These are phyloP conservation scores for Thalia dealbata DNA, from an alignment of 176 grass and related monocot species.

Conservation along the genomic window DNA sequence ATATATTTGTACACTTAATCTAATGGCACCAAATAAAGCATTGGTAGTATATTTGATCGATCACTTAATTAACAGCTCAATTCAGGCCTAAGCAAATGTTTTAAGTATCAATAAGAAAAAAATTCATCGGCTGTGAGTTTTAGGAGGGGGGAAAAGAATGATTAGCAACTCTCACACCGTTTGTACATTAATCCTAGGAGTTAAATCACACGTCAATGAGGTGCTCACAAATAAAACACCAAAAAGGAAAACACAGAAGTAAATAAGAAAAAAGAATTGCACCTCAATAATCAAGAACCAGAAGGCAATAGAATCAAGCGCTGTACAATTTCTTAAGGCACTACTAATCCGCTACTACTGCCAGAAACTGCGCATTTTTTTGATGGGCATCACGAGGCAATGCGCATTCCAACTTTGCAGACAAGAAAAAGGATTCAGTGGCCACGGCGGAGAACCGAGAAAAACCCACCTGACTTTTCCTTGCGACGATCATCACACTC, in stretches of 20 bases:
- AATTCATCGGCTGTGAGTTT: neutral
- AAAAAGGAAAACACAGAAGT: neutral
- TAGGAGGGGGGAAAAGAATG: neutral
- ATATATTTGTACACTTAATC: too few species aligned
- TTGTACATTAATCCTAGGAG: neutral
- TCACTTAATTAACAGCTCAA: too few species aligned
- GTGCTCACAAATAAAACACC: neutral
- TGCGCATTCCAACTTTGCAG: neutral
- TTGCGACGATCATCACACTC: slow-evolving; percentile 48
- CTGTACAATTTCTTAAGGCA: neutral
- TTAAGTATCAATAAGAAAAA: neutral
- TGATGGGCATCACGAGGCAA: neutral
- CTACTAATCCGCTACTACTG: neutral
- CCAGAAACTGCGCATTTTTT: neutral
- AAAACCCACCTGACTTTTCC: slow-evolving; percentile 58
- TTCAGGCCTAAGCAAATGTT: too few species aligned
- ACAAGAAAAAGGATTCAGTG: neutral
- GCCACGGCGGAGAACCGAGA: slow-evolving; percentile 47
- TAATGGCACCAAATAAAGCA: too few species aligned
- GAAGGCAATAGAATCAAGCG: neutral
- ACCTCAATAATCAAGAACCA: neutral
- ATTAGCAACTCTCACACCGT: neutral
- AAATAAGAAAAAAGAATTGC: neutral
- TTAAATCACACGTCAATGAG: neutral
- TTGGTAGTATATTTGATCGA: too few species aligned